These are phyloP conservation scores for Neopestalotiopsis clavispora DNA, from an alignment of 2,329 filamentous ascomycete species.

Conservation along the genomic window DNA sequence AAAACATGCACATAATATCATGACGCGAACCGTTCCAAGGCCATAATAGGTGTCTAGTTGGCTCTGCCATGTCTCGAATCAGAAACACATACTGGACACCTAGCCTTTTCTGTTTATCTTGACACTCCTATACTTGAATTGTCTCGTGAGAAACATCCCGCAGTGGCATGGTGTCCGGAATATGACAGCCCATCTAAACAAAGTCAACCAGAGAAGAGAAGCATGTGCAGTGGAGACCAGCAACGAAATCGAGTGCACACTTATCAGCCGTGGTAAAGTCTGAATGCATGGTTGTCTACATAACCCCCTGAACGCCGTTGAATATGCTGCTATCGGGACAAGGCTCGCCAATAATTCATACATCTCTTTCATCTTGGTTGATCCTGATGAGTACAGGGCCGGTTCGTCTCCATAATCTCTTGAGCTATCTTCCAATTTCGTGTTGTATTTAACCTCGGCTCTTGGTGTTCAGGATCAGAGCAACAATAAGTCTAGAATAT, in stretches of 20 bases:
- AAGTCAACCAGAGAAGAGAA: background rate
- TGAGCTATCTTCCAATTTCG: slow-evolving; percentile 14
- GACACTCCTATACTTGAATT: too few relatives aligned
- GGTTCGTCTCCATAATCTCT: background rate
- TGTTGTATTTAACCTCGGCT: slow-evolving; percentile 58
- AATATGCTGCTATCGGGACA: slow-evolving; percentile 38
- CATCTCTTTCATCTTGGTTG: slow-evolving; percentile 11
- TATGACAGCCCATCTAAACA: too few relatives aligned
- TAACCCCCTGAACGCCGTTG: slow-evolving; percentile 35
- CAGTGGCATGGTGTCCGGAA: too few relatives aligned
- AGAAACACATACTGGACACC: too few relatives aligned
- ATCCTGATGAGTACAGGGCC: background rate
- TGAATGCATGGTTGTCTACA: slow-evolving; percentile 31
- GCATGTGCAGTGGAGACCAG: background rate
- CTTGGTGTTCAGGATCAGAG: slow-evolving; percentile 91
- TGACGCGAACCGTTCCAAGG: too few relatives aligned
- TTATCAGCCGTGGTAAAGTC: slow-evolving; percentile 25
- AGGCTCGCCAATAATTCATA: slow-evolving; percentile 25
- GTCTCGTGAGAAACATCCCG: too few relatives aligned
- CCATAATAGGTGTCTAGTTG: too few relatives aligned
- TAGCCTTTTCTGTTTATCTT: too few relatives aligned
- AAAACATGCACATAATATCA: too few relatives aligned
- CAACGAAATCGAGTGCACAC: background rate
- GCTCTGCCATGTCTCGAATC: too few relatives aligned
- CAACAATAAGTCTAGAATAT: slow-evolving; percentile 78